These are phyloP conservation scores for Prinsepia uniflora DNA, from an alignment of 306 rosid genomes.

Conservation along the genomic window DNA sequence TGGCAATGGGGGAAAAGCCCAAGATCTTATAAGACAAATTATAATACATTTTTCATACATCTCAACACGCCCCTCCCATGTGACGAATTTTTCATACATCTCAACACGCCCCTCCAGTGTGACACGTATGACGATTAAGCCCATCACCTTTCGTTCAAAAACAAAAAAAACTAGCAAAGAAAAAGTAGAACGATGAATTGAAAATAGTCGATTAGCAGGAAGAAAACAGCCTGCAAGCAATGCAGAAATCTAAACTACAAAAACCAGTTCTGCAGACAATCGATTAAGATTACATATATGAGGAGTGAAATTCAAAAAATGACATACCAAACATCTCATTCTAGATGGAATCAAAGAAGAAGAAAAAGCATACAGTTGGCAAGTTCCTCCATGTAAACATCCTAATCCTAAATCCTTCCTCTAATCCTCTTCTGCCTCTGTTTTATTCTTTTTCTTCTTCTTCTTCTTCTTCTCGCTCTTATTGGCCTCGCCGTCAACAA, in stretches of 20 bases:
- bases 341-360: conserved; percentile 12
- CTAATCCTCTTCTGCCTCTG: conserved; percentile 50
- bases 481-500: conserved; percentile 36
- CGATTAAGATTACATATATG: conserved; percentile 15
- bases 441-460: conserved; percentile 50
- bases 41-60: too few species aligned
- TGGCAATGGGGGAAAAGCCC: too few species aligned
- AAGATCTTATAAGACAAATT: too few species aligned
- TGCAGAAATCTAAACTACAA: conserved; percentile 5
- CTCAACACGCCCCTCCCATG: too few species aligned
- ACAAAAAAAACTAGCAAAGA: background rate
- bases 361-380: conserved; percentile 13
- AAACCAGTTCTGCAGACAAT: conserved; percentile 14
- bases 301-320: background rate
- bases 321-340: conserved; percentile 3
- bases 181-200: background rate
- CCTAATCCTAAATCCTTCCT: conserved; percentile 9
- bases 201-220: background rate
- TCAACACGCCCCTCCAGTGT: too few species aligned
- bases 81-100: too few species aligned
- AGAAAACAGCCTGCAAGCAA: background rate
- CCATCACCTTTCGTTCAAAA: background rate
- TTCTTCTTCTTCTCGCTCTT: conserved; percentile 61
- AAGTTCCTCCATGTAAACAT: too few species aligned
- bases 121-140: too few species aligned